Conservation (phyloP, 495 filamentous ascomycete species). For the Aspergillus indologenus region DNA sequence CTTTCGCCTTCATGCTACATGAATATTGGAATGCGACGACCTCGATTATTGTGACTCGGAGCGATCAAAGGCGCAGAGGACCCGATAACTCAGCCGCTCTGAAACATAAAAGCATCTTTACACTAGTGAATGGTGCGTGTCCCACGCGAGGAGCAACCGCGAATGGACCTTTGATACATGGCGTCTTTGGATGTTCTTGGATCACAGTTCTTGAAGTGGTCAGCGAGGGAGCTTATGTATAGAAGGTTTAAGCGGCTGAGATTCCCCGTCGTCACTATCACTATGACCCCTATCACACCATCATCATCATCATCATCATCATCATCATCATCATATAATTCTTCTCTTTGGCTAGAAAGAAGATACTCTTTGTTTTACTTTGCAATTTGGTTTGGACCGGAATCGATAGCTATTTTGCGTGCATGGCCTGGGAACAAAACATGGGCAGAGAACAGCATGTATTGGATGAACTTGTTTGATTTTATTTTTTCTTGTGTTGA, state of each 20-base stretch:
- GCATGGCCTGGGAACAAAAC: background rate
- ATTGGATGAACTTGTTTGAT: background rate
- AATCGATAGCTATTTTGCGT: background rate
- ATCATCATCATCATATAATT: slow-evolving; percentile 5
- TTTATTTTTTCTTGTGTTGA: background rate
- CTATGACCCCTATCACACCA: no score
- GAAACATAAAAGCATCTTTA: background rate
- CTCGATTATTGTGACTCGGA: background rate
- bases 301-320: slow-evolving; percentile 5
- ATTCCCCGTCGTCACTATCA: no score
- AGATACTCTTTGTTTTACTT: slow-evolving; percentile 11
- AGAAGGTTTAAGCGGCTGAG: slow-evolving; percentile 19
- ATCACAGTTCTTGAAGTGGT: background rate
- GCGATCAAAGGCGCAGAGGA: background rate
- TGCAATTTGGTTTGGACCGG: background rate
- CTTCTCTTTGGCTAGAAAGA: slow-evolving; percentile 18
- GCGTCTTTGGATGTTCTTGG: background rate
- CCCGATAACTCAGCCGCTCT: background rate
- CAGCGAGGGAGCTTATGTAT: slow-evolving; percentile 8
- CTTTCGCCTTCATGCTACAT: background rate
- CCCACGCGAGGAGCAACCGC: background rate
- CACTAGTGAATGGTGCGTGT: background rate
- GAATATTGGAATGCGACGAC: background rate
- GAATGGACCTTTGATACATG: background rate
- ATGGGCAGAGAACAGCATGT: background rate